Base-by-base conservation (phyloP, 495 filamentous ascomycete genomes). In the Penicillium salamii region DNA sequence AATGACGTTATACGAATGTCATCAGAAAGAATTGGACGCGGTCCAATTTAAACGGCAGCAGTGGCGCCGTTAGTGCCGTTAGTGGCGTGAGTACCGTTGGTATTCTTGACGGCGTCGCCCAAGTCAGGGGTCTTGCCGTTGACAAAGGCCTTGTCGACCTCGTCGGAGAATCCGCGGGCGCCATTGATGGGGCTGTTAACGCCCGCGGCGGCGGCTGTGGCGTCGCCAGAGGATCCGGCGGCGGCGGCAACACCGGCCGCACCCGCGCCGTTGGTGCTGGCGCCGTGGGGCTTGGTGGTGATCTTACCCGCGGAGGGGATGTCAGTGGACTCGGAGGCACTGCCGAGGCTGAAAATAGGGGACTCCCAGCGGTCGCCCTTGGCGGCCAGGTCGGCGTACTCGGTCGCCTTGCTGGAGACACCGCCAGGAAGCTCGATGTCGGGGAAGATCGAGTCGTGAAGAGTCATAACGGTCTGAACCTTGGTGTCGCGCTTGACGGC, bases 341-440 rank as follows among this genome's bases (percentile, higher is more conserved):
- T 75, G 43, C 93, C 95, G 52, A 97, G 85, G 59, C 80, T 84
- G 77, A 98, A 98, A 59, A 98, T 83, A 24, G 95, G 90, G 23
- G 86, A 92, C 72, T 96, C 86, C 93, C 93, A 98, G 67, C 84
- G 85, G 57, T 97, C 86, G 41, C 95, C 93, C 78, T 90, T 90
- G 45, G 75, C 72, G 12, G 93, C 89, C 32, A 96, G 76, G 35
- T 97, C 84, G 67, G 84, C 90, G 77, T 92, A 97, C 68, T 96
- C 88, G 44, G 92, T 95, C 15, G 93, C 92, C 80, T 96, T 97
- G 72, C 80, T 86, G 46, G 87, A 90, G 66, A 96, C 91, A 50
- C 91, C 91, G 45, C 91, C 91, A 19, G 91, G 91, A 1, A 98
- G 79, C 39, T 86, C 80, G 67, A 98, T 84, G 59, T 89, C 78